These are phyloP conservation scores for Colletotrichum caudatum DNA, from an alignment of 2,329 filamentous ascomycete genomes.

Conservation along the genomic window DNA sequence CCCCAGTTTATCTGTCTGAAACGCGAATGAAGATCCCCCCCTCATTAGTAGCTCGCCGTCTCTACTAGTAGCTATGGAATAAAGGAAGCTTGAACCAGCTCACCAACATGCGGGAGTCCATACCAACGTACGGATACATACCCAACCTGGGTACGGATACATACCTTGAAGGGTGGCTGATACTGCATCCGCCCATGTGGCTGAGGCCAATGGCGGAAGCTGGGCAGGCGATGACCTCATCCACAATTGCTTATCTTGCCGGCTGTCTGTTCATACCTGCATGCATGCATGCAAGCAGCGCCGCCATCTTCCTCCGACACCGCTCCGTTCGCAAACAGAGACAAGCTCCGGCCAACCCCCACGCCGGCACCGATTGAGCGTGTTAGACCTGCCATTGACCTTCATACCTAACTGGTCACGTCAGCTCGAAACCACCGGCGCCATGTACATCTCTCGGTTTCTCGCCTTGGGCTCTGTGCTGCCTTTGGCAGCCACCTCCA, in stretches of 20 bases:
- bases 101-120: slow-evolving; percentile 4
- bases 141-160: neutral
- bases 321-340: slow-evolving; percentile 32
- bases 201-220: slow-evolving; percentile 26
- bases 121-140: neutral
- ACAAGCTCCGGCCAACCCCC: slow-evolving; percentile 7
- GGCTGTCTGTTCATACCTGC: neutral
- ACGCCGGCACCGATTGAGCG: slow-evolving; percentile 17
- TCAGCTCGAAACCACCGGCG: slow-evolving; percentile 1
- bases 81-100: slow-evolving; percentile 30
- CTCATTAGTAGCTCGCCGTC: neutral
- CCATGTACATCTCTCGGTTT: slow-evolving; percentile 28
- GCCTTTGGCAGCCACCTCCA: slow-evolving; percentile 28
- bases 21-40: slow-evolving; percentile 9
- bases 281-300: too few species aligned
- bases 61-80: neutral
- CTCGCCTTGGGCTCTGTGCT: slow-evolving; percentile 27
- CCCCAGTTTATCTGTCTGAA: slow-evolving; percentile 9
- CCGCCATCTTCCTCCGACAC: slow-evolving; percentile 32
- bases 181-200: slow-evolving; percentile 12
- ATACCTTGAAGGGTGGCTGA: slow-evolving; percentile 32
- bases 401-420: neutral
- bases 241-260: neutral
- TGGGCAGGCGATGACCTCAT: slow-evolving; percentile 34
- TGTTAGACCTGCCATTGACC: neutral